phyloP scores from a whole-genome alignment of 129 eudicot species.

The Tagetes patula region DNA sequence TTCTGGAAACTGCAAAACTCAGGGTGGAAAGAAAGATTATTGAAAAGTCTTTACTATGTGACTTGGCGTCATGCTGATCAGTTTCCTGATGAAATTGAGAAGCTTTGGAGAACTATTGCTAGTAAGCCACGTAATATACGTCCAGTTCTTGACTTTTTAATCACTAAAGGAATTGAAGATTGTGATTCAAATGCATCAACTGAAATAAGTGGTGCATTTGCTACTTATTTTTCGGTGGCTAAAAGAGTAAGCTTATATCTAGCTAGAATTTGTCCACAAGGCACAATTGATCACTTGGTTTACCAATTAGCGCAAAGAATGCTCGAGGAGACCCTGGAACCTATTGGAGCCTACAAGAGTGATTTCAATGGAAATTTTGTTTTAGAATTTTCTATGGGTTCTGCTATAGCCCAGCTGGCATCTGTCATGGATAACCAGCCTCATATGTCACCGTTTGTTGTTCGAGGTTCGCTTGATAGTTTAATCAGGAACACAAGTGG shows the following conservation, averaged over 20 bases:
- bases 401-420: constrained; percentile 56
- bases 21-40: constrained; percentile 58
- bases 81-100: constrained; percentile 58
- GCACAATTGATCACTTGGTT: constrained; percentile 88
- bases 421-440: constrained; percentile 77
- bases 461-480: constrained; percentile 79
- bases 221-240: constrained; percentile 89
- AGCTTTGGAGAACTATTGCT: constrained; percentile 60
- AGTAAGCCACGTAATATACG: constrained; percentile 44
- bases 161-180: constrained; percentile 91
- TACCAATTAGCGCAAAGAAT: constrained; percentile 85
- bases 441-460: constrained; percentile 77
- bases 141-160: constrained; percentile 80
- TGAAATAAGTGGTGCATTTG: constrained; percentile 93
- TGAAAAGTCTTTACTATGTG: constrained; percentile 87
- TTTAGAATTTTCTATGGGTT: constrained; percentile 81
- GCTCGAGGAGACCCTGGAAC: constrained; percentile 88
- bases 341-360: constrained; percentile 47
- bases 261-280: constrained; percentile 91
- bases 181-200: constrained; percentile 95
- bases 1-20: constrained; percentile 52
- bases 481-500: constrained; percentile 76
- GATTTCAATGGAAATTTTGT: constrained; percentile 52
- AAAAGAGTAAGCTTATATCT: constrained; percentile 86
- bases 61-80: constrained; percentile 98